These are phyloP conservation scores for Phialocephala sp. DNA, from an alignment of 2,329 filamentous ascomycete genomes.

Conservation along the genomic window DNA sequence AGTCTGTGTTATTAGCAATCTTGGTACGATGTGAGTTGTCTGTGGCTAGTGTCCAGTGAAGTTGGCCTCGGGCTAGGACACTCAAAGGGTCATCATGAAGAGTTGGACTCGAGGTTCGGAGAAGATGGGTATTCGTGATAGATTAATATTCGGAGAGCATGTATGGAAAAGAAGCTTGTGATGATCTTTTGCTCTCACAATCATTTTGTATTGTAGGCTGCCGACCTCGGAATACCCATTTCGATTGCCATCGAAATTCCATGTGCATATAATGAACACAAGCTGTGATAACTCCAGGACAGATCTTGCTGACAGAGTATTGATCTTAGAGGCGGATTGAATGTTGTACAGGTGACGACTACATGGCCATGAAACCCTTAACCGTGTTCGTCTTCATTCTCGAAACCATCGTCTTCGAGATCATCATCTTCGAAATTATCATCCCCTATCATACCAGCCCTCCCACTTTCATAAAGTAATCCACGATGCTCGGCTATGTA, in stretches of 20 bases:
- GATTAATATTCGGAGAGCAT: neutral
- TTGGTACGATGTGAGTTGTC: neutral
- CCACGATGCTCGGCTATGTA: slow-evolving; percentile 48
- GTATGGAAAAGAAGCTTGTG: too few species aligned
- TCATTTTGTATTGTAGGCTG: too few species aligned
- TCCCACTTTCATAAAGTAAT: neutral
- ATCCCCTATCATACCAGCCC: neutral
- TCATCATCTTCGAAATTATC: neutral
- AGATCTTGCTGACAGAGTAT: too few species aligned
- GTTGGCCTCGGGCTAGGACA: neutral
- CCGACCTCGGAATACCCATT: too few species aligned
- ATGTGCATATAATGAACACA: too few species aligned
- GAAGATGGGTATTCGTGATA: neutral
- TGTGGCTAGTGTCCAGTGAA: neutral
- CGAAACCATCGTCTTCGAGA: neutral
- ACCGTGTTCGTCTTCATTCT: neutral
- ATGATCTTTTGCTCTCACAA: too few species aligned
- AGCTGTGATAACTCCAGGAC: too few species aligned
- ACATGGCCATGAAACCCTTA: too few species aligned
- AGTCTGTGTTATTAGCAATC: neutral
- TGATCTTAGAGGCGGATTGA: too few species aligned
- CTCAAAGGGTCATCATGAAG: neutral
- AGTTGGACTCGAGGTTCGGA: neutral
- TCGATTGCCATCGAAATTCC: too few species aligned
- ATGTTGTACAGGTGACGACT: too few species aligned